Evolutionary conservation across 495 filamentous ascomycete genomes (phyloP).

Genomic region (Pseudomonodictys pantanalensis): DNA sequence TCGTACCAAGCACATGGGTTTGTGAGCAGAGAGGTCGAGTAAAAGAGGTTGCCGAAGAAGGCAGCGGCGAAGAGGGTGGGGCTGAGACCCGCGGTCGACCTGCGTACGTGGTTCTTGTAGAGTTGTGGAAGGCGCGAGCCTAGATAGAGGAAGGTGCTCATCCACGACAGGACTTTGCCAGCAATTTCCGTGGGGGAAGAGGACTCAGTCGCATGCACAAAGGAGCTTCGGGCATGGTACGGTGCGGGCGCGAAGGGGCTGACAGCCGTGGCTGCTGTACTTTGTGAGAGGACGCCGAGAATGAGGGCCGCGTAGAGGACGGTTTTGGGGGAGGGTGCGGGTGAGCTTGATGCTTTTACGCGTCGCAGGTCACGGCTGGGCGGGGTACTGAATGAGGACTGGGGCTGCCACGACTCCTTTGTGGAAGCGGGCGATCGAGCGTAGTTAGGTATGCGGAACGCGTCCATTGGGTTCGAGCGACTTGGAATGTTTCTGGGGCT

Average conservation of each 20-base stretch:
- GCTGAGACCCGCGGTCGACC: conserved; percentile 67
- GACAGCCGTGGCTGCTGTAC: conserved; percentile 15
- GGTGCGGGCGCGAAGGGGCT: conserved; percentile 35
- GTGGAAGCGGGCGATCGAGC: conserved; percentile 24
- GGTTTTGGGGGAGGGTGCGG: conserved; percentile 32
- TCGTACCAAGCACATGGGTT: conserved; percentile 68
- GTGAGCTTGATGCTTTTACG: conserved; percentile 21
- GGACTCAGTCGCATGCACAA: conserved; percentile 15
- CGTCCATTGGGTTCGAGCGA: conserved; percentile 32
- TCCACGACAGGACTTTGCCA: conserved; percentile 63
- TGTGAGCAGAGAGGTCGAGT: conserved; percentile 61
- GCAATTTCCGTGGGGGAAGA: conserved; percentile 45
- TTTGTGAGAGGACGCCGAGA: conserved; percentile 34
- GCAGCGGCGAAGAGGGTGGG: conserved; percentile 67
- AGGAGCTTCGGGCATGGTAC: conserved; percentile 37
- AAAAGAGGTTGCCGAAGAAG: conserved; percentile 72
- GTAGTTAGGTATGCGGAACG: conserved; percentile 32
- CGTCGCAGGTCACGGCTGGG: conserved; percentile 19
- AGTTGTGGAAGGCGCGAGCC: conserved; percentile 70
- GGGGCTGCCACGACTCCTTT: conserved; percentile 5
- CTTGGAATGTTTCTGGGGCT: conserved; percentile 17
- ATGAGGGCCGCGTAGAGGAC: conserved; percentile 40
- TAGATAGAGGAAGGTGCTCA: conserved; percentile 65
- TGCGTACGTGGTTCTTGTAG: conserved; percentile 63
- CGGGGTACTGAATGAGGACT: not conserved